A percentile compares a stretch with the other conserved stretches of the same genome.
These are phyloP conservation scores for Aspergillus intermedius DNA, from an alignment of 2,329 filamentous ascomycete species.

Conservation along the genomic window DNA sequence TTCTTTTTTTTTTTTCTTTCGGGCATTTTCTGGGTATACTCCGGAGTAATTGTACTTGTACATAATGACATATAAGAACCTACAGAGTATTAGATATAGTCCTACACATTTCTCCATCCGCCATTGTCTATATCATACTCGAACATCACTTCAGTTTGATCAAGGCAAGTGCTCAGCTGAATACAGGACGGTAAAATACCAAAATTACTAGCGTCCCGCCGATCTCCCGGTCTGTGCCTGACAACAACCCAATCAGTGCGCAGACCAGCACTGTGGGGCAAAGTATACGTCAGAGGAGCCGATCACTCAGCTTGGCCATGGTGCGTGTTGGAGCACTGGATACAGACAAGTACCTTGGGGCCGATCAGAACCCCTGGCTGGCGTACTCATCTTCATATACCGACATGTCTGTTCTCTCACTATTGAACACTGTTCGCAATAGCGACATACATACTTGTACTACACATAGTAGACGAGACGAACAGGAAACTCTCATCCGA, in stretches of 20 bases:
- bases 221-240: constrained; percentile 3
- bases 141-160: neutral
- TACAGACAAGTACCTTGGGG: too few relatives aligned
- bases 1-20: neutral
- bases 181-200: neutral
- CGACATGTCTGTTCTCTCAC: too few relatives aligned
- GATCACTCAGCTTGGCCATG: too few relatives aligned
- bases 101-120: neutral
- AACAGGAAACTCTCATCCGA: neutral
- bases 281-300: too few relatives aligned
- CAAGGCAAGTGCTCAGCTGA: neutral
- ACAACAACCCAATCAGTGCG: neutral
- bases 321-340: too few relatives aligned
- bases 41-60: too few relatives aligned
- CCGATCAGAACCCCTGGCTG: too few relatives aligned
- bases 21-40: too few relatives aligned
- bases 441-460: neutral
- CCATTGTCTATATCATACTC: neutral
- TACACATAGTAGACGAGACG: neutral
- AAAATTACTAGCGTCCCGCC: neutral
- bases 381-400: too few relatives aligned
- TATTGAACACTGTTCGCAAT: neutral
- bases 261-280: neutral
- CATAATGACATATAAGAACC: neutral
- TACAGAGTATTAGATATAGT: neutral